phyloP scores from a whole-genome alignment of 2,329 filamentous ascomycete genomes.

The Fusarium pseudonygamai region DNA sequence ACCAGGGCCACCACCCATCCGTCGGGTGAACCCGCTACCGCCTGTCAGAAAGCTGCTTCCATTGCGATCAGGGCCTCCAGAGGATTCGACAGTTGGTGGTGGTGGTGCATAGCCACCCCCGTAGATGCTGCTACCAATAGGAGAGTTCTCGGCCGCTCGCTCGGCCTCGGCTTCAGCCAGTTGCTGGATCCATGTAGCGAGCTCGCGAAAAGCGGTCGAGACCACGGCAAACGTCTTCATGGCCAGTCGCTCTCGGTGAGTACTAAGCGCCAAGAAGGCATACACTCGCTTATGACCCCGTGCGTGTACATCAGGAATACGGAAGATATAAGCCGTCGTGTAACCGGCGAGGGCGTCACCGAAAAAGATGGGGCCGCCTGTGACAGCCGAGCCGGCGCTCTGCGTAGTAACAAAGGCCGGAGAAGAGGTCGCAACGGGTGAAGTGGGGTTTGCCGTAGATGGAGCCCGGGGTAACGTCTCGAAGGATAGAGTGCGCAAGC shows the following conservation, averaged over 20 bases:
- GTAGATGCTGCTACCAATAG: slow-evolving; percentile 52
- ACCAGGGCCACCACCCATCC: slow-evolving; percentile 66
- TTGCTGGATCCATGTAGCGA: slow-evolving; percentile 72
- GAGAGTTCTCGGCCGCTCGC: slow-evolving; percentile 58
- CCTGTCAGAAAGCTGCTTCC: slow-evolving; percentile 67
- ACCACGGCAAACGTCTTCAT: slow-evolving; percentile 74
- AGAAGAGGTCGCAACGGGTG: slow-evolving; percentile 49
- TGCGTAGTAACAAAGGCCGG: slow-evolving; percentile 65
- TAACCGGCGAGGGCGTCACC: slow-evolving; percentile 72
- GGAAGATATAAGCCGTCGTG: slow-evolving; percentile 76
- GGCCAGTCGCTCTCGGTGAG: slow-evolving; percentile 70
- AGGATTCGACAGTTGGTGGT: slow-evolving; percentile 44
- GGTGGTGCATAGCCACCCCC: slow-evolving; percentile 47
- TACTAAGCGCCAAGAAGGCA: slow-evolving; percentile 72
- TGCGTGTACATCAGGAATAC: slow-evolving; percentile 73
- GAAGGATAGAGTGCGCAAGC: slow-evolving; percentile 72
- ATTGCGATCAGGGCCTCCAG: slow-evolving; percentile 49
- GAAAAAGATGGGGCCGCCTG: slow-evolving; percentile 74
- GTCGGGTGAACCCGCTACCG: slow-evolving; percentile 65
- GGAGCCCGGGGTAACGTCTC: slow-evolving; percentile 70
- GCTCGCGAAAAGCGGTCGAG: slow-evolving; percentile 68
- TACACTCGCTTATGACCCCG: slow-evolving; percentile 76
- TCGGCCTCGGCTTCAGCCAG: slow-evolving; percentile 72
- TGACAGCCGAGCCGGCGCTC: slow-evolving; percentile 62
- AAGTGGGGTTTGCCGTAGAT: slow-evolving; percentile 52